Base-by-base conservation (phyloP, 2,329 filamentous ascomycete genomes). In the Myriosclerotinia curreyana region DNA sequence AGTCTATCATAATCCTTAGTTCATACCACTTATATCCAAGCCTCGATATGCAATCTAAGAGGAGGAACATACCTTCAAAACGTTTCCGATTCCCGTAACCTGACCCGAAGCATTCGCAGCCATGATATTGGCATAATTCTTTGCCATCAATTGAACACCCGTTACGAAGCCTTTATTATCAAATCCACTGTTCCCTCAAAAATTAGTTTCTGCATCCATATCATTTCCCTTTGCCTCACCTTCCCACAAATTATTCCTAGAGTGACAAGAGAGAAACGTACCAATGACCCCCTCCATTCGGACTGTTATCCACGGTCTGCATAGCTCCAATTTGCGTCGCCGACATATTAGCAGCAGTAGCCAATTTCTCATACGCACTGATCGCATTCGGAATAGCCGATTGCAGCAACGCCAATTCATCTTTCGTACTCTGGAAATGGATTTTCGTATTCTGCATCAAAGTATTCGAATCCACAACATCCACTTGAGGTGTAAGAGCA, bases 231-330 rank as follows among this genome's bases (percentile, higher is more conserved):
- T 15, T 6, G 20, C 28, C 28, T 31, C 28, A 5, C 6, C 6
- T 31, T 6, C 28, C 40, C 5, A 25, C 5, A 42, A 42, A 6
- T 17, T 17, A 2, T 20, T 31, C 22, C 6, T 14, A 31, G 49
- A 5, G 7, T 12, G 20, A 20, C 12, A 34, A 17, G 1, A 56
- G 25, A 38, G n/a, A 56, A 36, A 63, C 60, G 42, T 63, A 63
- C 60, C 60, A 86, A 72, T 86, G 83, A 0, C 83, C 83, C 0
- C 83, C 83, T 46, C 82, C 83, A 28, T 77, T 74, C 2, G 83
- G 83, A 4, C 79, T 78, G 67, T 83, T 84, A 68, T 86, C 81
- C 1, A 83, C 82, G 0, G 83, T 86, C 76, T 85, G 82, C 62
- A 84, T 71, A 3, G 76, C 73, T 38, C 80, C 82, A 69, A 85